Percentiles rank a stretch among this genome's conserved stretches.
phyloP scores from a whole-genome alignment of 2,329 filamentous ascomycete species.

The Harringtonia lauricola region DNA sequence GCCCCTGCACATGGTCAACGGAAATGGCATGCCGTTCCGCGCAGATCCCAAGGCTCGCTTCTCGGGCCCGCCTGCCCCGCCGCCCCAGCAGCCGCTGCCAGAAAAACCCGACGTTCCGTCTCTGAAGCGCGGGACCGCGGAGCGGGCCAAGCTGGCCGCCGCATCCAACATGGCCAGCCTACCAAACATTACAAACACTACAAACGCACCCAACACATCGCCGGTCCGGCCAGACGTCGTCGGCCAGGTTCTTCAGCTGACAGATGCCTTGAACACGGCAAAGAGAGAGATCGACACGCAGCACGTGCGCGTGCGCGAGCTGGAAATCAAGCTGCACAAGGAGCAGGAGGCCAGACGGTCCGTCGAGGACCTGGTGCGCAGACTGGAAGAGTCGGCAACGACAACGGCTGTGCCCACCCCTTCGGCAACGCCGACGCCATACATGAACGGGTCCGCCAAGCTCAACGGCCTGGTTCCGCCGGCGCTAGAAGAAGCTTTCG shows the following conservation, averaged over 20 bases:
- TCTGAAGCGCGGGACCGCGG: conserved; percentile 65
- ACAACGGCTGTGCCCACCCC: neutral
- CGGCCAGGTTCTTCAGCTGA: conserved; percentile 72
- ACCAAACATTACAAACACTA: no score
- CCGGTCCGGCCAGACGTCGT: conserved; percentile 47
- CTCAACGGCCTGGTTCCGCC: conserved; percentile 17
- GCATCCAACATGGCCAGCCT: no score
- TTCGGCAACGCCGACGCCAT: conserved; percentile 5
- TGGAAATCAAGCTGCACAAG: conserved; percentile 67
- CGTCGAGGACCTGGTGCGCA: conserved; percentile 72
- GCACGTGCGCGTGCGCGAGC: conserved; percentile 62
- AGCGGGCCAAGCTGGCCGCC: conserved; percentile 52
- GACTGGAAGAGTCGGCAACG: conserved; percentile 44
- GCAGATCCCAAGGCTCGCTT: conserved; percentile 74
- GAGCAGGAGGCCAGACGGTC: conserved; percentile 74
- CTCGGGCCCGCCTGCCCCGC: conserved; percentile 85
- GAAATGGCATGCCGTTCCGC: conserved; percentile 44
- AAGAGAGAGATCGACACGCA: conserved; percentile 85
- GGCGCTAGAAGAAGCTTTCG: conserved; percentile 34
- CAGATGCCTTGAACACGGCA: conserved; percentile 72
- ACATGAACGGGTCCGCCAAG: conserved; percentile 27
- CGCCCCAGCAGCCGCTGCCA: conserved; percentile 83
- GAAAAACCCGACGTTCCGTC: conserved; percentile 80
- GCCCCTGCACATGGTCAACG: conserved; percentile 31
- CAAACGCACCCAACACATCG: conserved; percentile 36